Percentiles rank a stretch among this genome's conserved stretches.
These are phyloP conservation scores for Candida gorgasii DNA, from an alignment of 805 yeast genomes.

Conservation along the genomic window DNA sequence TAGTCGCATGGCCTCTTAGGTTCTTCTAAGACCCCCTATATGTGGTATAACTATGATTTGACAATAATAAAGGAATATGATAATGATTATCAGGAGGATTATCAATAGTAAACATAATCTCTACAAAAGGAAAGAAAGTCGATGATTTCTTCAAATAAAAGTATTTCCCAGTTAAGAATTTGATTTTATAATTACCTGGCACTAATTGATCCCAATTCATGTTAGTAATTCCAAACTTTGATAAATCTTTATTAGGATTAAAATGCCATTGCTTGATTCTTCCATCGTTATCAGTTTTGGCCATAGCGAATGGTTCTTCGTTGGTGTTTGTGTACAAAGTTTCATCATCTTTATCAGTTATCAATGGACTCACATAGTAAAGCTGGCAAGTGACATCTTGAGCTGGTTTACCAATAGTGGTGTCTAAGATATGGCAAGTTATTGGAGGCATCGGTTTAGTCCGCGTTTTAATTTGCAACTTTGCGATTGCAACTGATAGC, in stretches of 20 bases:
- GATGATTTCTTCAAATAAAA: constrained; percentile 36
- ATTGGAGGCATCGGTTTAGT: constrained; percentile 45
- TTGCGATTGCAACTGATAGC: no score
- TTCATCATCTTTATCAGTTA: constrained; percentile 24
- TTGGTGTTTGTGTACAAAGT: constrained; percentile 27
- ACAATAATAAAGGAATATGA: constrained; percentile 82
- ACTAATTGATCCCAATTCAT: constrained; percentile 45
- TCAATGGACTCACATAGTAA: constrained; percentile 35
- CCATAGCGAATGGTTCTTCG: constrained; percentile 57
- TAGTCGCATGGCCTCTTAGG: no score
- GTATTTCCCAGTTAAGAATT: constrained; percentile 75
- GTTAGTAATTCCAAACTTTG: constrained; percentile 29
- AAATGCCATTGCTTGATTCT: constrained; percentile 69
- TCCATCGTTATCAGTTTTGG: constrained; percentile 78
- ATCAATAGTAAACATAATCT: constrained; percentile 68
- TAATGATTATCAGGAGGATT: constrained; percentile 76
- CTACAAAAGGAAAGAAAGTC: constrained; percentile 87
- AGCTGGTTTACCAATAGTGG: constrained; percentile 84
- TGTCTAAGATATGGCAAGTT: constrained; percentile 89
- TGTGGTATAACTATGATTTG: constrained; percentile 87
- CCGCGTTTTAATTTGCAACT: constrained; percentile 17
- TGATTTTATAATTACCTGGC: constrained; percentile 72
- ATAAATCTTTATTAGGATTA: constrained; percentile 33
- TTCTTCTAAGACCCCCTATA: constrained; percentile 84
- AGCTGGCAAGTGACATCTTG: constrained; percentile 68